Evolutionary conservation across 2,329 filamentous ascomycete genomes (phyloP).

Genomic region (Penicillium sp.): DNA sequence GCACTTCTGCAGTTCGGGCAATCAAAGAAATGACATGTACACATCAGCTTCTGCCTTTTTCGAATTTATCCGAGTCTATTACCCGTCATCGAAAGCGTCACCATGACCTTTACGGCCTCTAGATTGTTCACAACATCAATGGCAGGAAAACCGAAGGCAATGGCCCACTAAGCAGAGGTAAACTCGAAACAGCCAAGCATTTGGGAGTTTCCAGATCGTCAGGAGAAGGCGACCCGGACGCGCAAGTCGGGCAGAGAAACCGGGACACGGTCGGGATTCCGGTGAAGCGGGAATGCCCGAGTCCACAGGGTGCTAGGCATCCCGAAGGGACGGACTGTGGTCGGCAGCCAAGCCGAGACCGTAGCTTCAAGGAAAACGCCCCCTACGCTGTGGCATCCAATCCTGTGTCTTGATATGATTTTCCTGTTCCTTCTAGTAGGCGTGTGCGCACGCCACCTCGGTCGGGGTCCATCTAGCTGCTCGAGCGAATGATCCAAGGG

Average conservation of each 20-base stretch:
- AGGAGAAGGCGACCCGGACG: constrained; percentile 11
- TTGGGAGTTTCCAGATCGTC: constrained; percentile 3
- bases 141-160: no score
- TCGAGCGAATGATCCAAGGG: background rate
- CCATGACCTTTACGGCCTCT: background rate
- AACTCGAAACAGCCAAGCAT: background rate
- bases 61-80: background rate
- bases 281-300: constrained; percentile 23
- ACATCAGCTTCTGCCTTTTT: background rate
- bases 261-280: constrained; percentile 24
- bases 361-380: background rate
- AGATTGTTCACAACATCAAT: background rate
- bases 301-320: constrained; percentile 7
- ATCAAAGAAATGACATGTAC: background rate
- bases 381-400: background rate
- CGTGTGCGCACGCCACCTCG: background rate
- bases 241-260: constrained; percentile 14
- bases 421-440: background rate
- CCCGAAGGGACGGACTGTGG: constrained; percentile 18
- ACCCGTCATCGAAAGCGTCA: background rate
- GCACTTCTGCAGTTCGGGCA: background rate
- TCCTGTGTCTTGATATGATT: background rate
- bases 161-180: background rate
- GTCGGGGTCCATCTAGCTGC: background rate
- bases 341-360: constrained; percentile 18